These are phyloP conservation scores for Magnolia sinica DNA, from an alignment of 164 flowering plant genomes.

Conservation along the genomic window DNA sequence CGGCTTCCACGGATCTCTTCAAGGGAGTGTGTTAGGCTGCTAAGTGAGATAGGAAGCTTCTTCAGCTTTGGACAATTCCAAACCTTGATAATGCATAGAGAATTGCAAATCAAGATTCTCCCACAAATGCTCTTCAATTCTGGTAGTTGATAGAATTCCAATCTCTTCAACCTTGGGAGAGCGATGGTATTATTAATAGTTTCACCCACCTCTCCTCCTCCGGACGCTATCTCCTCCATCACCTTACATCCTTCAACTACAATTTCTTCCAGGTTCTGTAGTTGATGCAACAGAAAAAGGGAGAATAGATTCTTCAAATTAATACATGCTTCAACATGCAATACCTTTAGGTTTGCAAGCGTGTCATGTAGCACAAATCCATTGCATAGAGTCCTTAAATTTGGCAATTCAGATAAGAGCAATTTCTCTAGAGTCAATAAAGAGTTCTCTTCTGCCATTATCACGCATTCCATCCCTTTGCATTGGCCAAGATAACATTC, in stretches of 20 bases:
- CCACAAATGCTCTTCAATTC: slow-evolving; percentile 3
- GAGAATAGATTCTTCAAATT: background rate
- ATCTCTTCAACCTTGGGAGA: background rate
- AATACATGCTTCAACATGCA: background rate
- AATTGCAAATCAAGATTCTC: background rate
- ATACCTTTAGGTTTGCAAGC: background rate
- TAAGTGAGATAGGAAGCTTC: background rate
- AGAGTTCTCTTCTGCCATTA: background rate
- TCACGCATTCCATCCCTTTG: background rate
- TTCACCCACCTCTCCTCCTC: background rate
- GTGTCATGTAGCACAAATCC: background rate
- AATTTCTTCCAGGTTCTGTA: background rate
- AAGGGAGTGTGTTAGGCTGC: background rate
- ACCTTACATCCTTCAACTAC: background rate
- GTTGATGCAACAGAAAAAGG: background rate
- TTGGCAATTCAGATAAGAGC: background rate
- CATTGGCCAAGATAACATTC: background rate
- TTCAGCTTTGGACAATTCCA: slow-evolving; percentile 1
- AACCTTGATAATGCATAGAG: background rate
- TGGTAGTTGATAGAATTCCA: background rate
- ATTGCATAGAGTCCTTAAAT: background rate
- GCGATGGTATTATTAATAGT: background rate
- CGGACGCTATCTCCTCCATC: background rate
- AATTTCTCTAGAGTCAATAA: background rate
- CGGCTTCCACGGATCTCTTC: slow-evolving; percentile 1